Evolutionary conservation across 2,329 filamentous ascomycete genomes (phyloP).

Genomic region (Hymenoscyphus infarciens): DNA sequence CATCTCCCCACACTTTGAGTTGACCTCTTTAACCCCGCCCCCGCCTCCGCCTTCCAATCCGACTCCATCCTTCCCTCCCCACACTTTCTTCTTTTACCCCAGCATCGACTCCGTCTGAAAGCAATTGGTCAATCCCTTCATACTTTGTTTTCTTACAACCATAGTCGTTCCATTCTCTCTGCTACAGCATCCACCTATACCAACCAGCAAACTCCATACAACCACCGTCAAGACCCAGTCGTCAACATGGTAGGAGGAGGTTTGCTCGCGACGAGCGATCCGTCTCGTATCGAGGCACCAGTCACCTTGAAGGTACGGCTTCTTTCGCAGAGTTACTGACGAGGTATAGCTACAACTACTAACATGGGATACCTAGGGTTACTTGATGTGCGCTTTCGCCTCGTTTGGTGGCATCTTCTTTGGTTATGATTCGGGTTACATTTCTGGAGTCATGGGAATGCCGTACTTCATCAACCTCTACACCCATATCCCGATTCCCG

Average conservation of each 20-base stretch:
- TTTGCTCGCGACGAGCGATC: constrained; percentile 50
- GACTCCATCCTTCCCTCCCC: background rate
- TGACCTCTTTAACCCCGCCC: background rate
- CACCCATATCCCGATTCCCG: constrained; percentile 24
- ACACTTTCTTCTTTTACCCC: background rate
- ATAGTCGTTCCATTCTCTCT: background rate
- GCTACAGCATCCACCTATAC: background rate
- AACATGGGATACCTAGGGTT: constrained; percentile 41
- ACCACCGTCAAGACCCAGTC: background rate
- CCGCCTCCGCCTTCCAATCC: too few species aligned
- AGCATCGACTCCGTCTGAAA: background rate
- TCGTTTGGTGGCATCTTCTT: constrained; percentile 57
- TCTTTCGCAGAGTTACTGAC: background rate
- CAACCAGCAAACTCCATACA: background rate
- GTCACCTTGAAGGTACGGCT: constrained; percentile 52
- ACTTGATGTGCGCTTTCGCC: constrained; percentile 66
- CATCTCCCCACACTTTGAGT: background rate
- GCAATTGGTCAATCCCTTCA: background rate
- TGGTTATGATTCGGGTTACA: constrained; percentile 76
- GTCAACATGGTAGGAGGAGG: constrained; percentile 3
- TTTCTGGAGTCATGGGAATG: constrained; percentile 54
- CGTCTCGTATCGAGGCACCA: constrained; percentile 64
- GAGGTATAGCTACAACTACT: background rate
- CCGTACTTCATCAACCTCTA: constrained; percentile 39
- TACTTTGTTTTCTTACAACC: background rate